Base-by-base conservation (phyloP, 495 filamentous ascomycete species). In the Cetradonia linearis region DNA sequence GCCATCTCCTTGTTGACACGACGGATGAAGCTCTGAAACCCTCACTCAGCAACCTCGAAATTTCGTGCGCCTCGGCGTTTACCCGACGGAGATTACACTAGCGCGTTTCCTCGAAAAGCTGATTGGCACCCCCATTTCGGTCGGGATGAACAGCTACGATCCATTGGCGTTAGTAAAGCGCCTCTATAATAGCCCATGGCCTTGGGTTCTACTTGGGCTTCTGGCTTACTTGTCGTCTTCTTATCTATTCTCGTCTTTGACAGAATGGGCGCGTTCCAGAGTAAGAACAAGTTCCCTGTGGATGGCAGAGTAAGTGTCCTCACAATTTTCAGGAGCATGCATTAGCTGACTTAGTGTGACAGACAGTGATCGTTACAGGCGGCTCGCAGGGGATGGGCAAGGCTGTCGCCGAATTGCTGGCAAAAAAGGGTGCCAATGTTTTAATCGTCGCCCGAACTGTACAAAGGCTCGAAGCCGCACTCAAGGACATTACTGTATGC, bases 301-400 rank as follows among this genome's bases (percentile, higher is more conserved):
- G 81, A 90, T 64, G 88, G 89, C 67, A 82, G 82, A 72, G 89
- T 92, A 77, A 61, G 79, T 74, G 63, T 91, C 18, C 89, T 20
- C 25, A 20, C 27, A n/a, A 46, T 33, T 23, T 46, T 23, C 31
- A 7, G 2, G 16, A 16, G 28, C 16, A 18, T 27, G 7, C 20
- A 0, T 1, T 30, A 25, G 56, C 49, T 63, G 38, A 59, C 49
- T 9, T 0, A 9, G 18, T 37, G 50, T 20, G 53, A 10, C 59
- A 92, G 89, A 93, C 88, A 6, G 80, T 93, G 60, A 73, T 97
- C 27, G 76, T 98, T 57, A 98, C 93, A 14, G 93, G 93, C 42
- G 92, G 84, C 56, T 97, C 94, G 1, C 87, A 95, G 69, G 93
- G 93, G 54, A 88, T 96, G 87, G 93, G 93, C 63, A 81, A 78